phyloP scores from a whole-genome alignment of 345 rosid species.

The Salix suchowensis region DNA sequence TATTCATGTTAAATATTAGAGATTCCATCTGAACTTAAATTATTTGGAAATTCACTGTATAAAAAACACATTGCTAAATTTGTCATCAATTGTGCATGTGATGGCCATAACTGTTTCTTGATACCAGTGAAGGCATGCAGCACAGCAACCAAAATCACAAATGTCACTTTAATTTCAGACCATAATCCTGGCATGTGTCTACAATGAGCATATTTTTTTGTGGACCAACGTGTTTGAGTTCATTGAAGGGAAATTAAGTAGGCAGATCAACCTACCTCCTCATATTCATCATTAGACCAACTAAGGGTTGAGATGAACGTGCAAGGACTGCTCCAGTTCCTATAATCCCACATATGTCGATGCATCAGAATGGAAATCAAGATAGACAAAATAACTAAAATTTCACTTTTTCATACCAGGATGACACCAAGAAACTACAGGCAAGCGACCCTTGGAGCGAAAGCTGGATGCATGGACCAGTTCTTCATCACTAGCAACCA shows the following conservation, averaged over 20 bases:
- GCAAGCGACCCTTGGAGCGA: slow-evolving; percentile 84
- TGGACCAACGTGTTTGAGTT: neutral
- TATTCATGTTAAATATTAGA: neutral
- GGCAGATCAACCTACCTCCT: slow-evolving; percentile 59
- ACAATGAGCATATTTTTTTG: neutral
- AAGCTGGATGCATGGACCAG: slow-evolving; percentile 79
- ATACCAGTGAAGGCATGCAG: neutral
- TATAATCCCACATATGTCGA: slow-evolving; percentile 27
- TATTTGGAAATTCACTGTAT: neutral
- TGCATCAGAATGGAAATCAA: slow-evolving; percentile 17
- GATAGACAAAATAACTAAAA: slow-evolving; percentile 1
- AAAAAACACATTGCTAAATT: neutral
- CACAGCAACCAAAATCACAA: neutral
- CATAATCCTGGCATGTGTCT: neutral
- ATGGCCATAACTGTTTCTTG: neutral
- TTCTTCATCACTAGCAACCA: slow-evolving; percentile 68
- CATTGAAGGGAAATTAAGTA: neutral
- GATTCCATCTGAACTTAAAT: neutral
- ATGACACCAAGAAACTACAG: slow-evolving; percentile 93
- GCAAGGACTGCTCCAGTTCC: slow-evolving; percentile 95
- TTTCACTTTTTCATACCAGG: slow-evolving; percentile 49
- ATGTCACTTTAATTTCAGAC: neutral
- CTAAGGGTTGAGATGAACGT: slow-evolving; percentile 96
- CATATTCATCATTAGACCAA: slow-evolving; percentile 96
- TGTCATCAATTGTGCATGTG: neutral